phyloP scores from a whole-genome alignment of 2,329 filamentous ascomycete species.

The Fusarium ramigenum region DNA sequence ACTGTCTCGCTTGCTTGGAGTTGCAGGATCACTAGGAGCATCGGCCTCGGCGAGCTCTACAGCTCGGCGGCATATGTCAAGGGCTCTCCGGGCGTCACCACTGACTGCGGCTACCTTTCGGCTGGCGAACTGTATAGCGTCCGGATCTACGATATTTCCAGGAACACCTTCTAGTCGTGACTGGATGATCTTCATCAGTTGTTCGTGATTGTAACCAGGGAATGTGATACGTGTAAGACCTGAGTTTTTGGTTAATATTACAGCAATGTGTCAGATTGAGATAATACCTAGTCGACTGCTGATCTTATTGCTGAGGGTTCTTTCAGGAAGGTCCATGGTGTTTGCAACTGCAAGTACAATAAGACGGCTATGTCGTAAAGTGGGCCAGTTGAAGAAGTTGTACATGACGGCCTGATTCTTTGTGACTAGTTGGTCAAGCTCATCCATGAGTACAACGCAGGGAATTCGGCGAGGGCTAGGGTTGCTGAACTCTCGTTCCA shows the following conservation, averaged over 20 bases:
- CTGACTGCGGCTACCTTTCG: slow-evolving; percentile 97
- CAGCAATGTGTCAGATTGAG: neutral
- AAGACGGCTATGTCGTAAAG: slow-evolving; percentile 86
- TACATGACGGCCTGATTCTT: slow-evolving; percentile 99
- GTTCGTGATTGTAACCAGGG: slow-evolving; percentile 94
- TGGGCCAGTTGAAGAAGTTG: slow-evolving; percentile 99
- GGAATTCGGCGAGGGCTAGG: slow-evolving; percentile 91
- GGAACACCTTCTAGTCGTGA: slow-evolving; percentile 90
- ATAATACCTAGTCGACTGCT: slow-evolving; percentile 78
- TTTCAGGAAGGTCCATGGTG: slow-evolving; percentile 97
- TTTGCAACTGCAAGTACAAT: slow-evolving; percentile 98
- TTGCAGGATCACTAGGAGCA: slow-evolving; percentile 58
- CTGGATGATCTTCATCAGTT: slow-evolving; percentile 96
- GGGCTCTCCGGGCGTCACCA: slow-evolving; percentile 88
- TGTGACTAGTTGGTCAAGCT: slow-evolving; percentile 96
- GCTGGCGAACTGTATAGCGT: slow-evolving; percentile 95
- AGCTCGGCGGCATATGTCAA: slow-evolving; percentile 94
- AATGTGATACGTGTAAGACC: slow-evolving; percentile 94
- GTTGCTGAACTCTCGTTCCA: slow-evolving; percentile 92
- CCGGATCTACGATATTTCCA: slow-evolving; percentile 88
- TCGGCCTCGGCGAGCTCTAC: slow-evolving; percentile 94
- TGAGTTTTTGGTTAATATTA: slow-evolving; percentile 27
- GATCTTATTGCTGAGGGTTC: slow-evolving; percentile 98
- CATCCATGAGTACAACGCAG: slow-evolving; percentile 98
- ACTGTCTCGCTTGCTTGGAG: slow-evolving; percentile 66